phyloP scores from a whole-genome alignment of 2,329 filamentous ascomycete species.

The Claviceps capensis region DNA sequence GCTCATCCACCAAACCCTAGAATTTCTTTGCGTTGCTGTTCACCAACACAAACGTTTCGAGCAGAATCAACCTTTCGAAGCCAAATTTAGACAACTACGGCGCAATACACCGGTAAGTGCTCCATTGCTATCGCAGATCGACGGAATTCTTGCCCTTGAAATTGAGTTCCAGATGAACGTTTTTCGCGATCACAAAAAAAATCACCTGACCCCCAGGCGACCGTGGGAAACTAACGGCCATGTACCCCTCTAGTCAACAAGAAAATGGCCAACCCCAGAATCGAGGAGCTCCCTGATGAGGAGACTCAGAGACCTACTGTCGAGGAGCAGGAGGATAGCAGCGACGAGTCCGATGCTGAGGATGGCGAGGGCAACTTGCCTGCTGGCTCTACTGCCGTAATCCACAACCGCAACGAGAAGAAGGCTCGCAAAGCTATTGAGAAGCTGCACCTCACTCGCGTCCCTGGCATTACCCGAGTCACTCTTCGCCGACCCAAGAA shows the following conservation, averaged over 20 bases:
- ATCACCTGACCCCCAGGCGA: neutral
- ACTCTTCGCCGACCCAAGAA: slow-evolving; percentile 98
- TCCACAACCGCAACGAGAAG: slow-evolving; percentile 99
- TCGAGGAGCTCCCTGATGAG: slow-evolving; percentile 94
- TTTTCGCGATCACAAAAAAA: neutral
- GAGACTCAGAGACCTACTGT: slow-evolving; percentile 70
- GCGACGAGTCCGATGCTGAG: slow-evolving; percentile 66
- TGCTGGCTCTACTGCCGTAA: slow-evolving; percentile 73
- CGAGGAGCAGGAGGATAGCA: slow-evolving; percentile 60
- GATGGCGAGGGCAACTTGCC: slow-evolving; percentile 68
- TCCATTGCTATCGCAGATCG: slow-evolving; percentile 9
- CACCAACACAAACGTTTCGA: slow-evolving; percentile 26
- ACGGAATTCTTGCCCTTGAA: neutral
- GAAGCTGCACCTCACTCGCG: slow-evolving; percentile 93
- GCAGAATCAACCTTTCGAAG: slow-evolving; percentile 15
- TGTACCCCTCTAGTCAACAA: slow-evolving; percentile 20
- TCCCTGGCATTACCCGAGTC: slow-evolving; percentile 94
- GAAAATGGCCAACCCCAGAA: slow-evolving; percentile 87
- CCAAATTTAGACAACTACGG: slow-evolving; percentile 20
- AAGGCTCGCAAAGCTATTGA: slow-evolving; percentile 99
- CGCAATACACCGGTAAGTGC: slow-evolving; percentile 24
- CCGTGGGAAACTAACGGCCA: slow-evolving; percentile 3
- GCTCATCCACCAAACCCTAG: slow-evolving; percentile 30
- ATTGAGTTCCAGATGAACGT: neutral
- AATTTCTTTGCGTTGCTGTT: slow-evolving; percentile 24